Evolutionary conservation across 208 protist species (phyloP), one percentile per base, ranked within the genome.

Genomic region (Acanthamoeba culbertsoni): DNA sequence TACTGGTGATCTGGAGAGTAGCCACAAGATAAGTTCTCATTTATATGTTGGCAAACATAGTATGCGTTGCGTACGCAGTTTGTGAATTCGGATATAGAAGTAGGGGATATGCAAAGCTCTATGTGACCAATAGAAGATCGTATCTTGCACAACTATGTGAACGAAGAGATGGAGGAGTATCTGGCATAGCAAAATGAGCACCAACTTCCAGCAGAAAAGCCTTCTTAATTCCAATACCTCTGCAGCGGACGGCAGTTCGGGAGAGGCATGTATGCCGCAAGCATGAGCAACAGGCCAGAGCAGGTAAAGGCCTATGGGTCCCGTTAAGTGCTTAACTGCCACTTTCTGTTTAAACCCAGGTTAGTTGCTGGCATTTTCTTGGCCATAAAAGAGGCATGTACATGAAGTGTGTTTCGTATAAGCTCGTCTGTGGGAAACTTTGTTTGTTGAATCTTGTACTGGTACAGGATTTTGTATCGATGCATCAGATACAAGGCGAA

Each of bases 81-180:
- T 88, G 77, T 88, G 77, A 31, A 88, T 62, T 23, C 51, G 43
- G 28, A 62, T 88, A 48, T 88, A 88, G 14, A 55, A 63, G 43
- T 31, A 40, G 46, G 77, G 51, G 18, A 28, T 7, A 33, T 88
- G 77, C 3, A 88, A 35, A 2, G 42, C 28, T 12, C 77, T 3
- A 62, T 88, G 77, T 7, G 48, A 63, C 77, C 77, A 88, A 48
- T 88, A 88, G 77, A 88, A 88, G 46, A 88, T 33, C 18, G 77
- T 88, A 33, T 88, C 77, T n/a, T 88, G 77, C 6, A 88, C 37
- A 12, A 88, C 8, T 42, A 88, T 88, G 51, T 62, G n/a, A 6
- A 88, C 77, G 8, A 88, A 35, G 33, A 88, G 31, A 28, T 88
- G 77, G 2, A 35, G 14, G n/a, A 88, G 10, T 35, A 88, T 48